Base-by-base conservation (phyloP, 139 green algal genomes). In the Tetradesmus obliquus region DNA sequence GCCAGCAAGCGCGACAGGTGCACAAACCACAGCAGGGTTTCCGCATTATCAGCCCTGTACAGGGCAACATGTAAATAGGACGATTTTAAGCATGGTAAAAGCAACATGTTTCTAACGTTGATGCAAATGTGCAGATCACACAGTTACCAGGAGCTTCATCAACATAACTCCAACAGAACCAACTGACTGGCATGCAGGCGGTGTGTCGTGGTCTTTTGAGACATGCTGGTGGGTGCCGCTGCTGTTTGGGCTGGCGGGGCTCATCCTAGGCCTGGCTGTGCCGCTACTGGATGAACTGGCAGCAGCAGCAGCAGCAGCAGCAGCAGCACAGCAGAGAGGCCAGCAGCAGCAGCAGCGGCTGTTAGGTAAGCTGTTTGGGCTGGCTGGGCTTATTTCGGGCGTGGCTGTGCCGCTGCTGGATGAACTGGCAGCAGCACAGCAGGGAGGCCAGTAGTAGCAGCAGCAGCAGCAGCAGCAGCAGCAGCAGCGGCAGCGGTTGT, bases 221-320 rank as follows among this genome's bases (percentile, higher is more conserved):
- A 95, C 92, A 0, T 95, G 91, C 62, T 97, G 95, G 95, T 97
- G 96, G 96, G 95, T 97, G n/a, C 95, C 95, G 0, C 55, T 95
- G 13, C 91, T 97, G 60, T 97, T 97, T 90, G 95, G 90, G 0
- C 51, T 95, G 7, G 96, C 96, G 7, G 96, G 94, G 4, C 85
- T 97, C 60, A 96, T 97, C 20, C 80, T 97, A 1, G 95, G 96
- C 12, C 57, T 96, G 5, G 82, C 86, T 0, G 80, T 94, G 51
- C 93, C 95, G 3, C 58, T 92, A 45, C 92, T 96, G 24, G 94
- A 96, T 22, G n/a, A 88, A 10, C 60, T 92, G 19, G 84, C 57
- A 57, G 17, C 17, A 24, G 9, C 66, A 24, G 66, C n/a, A 3
- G n/a, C 51, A 24, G 66, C n/a, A 3, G n/a, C 51, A 89, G 84